phyloP scores from a whole-genome alignment of 495 filamentous ascomycete genomes.

The Aspergillus nanangensis region DNA sequence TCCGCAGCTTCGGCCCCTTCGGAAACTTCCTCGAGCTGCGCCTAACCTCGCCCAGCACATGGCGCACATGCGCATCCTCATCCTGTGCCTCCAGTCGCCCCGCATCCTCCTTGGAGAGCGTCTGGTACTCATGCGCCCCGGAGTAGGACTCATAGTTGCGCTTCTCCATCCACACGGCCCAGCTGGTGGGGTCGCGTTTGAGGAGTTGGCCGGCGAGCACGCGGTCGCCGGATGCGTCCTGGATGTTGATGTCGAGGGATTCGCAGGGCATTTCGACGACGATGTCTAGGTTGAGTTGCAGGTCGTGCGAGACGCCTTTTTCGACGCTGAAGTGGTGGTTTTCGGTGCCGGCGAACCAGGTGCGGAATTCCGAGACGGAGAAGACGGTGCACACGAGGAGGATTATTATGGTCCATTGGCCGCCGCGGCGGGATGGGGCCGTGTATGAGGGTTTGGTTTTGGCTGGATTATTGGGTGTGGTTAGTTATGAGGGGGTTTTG shows the following conservation, averaged over 20 bases:
- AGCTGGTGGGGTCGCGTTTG: constrained; percentile 70
- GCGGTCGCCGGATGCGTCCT: constrained; percentile 89
- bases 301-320: constrained; percentile 77
- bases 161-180: constrained; percentile 76
- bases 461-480: constrained; percentile 52
- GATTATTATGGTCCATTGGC: constrained; percentile 89
- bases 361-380: constrained; percentile 66
- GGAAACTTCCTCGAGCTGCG: constrained; percentile 51
- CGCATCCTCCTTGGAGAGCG: constrained; percentile 40
- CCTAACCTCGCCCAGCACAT: constrained; percentile 45
- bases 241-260: constrained; percentile 91
- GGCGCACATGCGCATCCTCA: constrained; percentile 47
- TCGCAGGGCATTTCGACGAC: constrained; percentile 87
- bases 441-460: constrained; percentile 96
- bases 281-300: constrained; percentile 95
- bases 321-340: constrained; percentile 90
- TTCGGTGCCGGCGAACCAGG: constrained; percentile 81
- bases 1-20: constrained; percentile 64
- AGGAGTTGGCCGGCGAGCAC: constrained; percentile 79
- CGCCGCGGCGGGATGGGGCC: constrained; percentile 73
- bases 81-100: constrained; percentile 43
- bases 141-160: constrained; percentile 63
- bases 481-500: constrained; percentile 2
- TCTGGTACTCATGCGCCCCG: constrained; percentile 47
- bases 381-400: constrained; percentile 66